Base-by-base conservation (phyloP, 306 rosid species). In the Castanopsis chinensis region DNA sequence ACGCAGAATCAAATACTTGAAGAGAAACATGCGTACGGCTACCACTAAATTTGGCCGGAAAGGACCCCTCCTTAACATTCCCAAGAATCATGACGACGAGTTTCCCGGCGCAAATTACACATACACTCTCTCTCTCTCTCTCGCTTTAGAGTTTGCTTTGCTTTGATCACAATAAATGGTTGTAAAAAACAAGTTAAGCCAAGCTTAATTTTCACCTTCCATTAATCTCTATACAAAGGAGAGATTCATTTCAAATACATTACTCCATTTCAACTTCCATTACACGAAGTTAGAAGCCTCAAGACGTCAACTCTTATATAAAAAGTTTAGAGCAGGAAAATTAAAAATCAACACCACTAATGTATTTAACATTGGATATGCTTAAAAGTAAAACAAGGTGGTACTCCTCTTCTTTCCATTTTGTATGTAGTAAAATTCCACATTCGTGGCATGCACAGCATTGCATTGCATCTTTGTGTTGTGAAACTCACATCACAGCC, bases 401-500 rank as follows among this genome's bases (percentile, higher is more conserved):
- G 17, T 49, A n/a, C 65, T 55, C 57, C 19, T 23, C 21, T 51
- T n/a, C 5, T 6, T 35, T 55, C 49, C 23, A 11, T 10, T 68
- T 37, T 6, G 20, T 32, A 5, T 18, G 10, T 35, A 33, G 10
- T 35, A 9, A 19, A 67, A 67, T 8, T 19, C 67, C 0, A 59
- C 25, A 23, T 59, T 10, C 32, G 13, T 4, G 32, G 67, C 53
- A 49, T 49, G 33, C 30, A 8, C 2, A 41, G 45, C 45, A 41
- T 41, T 41, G 45, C 45, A 35, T 35, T 6, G 41, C 41, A 12
- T 59, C 30, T 17, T 67, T 14, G n/a, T 67, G 20, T 35, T 12
- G 17, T 49, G 53, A 49, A 21, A 18, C 25, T 30, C 25, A 7
- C 25, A 41, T 82, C 81, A 92, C 30, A 94, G 98, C 97, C 98